Evolutionary conservation across 257 asterid genomes (phyloP).

Genomic region (Nicotiana otophora): DNA sequence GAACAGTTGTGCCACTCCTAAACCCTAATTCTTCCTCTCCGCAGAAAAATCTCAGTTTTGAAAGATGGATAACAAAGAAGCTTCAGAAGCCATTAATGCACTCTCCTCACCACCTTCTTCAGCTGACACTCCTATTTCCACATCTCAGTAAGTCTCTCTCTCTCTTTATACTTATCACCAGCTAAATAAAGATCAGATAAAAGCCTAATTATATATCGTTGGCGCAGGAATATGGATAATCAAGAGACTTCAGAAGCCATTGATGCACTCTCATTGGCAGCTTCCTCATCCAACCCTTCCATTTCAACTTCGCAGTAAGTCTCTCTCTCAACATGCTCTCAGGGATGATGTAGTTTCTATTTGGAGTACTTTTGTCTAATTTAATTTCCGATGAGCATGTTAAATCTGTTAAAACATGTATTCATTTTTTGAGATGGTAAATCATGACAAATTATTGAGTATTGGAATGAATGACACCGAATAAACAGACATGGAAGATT

Average conservation of each 20-base stretch:
- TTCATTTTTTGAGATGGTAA: background rate
- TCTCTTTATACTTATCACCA: no score
- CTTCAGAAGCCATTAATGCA: background rate
- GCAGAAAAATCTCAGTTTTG: background rate
- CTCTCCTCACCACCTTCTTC: background rate
- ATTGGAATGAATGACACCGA: background rate
- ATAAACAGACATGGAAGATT: background rate
- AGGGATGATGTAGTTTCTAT: conserved; percentile 1
- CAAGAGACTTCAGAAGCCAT: conserved; percentile 4
- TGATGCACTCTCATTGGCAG: background rate
- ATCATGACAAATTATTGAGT: background rate
- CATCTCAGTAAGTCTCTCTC: background rate
- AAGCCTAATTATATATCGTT: background rate
- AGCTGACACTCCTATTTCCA: background rate
- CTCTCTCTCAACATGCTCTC: background rate
- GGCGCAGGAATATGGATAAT: background rate
- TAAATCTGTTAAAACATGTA: background rate
- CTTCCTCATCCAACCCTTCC: conserved; percentile 2
- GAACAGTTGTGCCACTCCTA: background rate
- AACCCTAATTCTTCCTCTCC: background rate
- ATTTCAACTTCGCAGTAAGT: conserved; percentile 1
- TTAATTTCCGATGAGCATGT: background rate
- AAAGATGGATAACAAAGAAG: conserved; percentile 1
- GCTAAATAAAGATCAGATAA: background rate
- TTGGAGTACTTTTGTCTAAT: background rate